These are phyloP conservation scores for Scytalidium lignicola DNA, from an alignment of 2,329 filamentous ascomycete species.

Conservation along the genomic window DNA sequence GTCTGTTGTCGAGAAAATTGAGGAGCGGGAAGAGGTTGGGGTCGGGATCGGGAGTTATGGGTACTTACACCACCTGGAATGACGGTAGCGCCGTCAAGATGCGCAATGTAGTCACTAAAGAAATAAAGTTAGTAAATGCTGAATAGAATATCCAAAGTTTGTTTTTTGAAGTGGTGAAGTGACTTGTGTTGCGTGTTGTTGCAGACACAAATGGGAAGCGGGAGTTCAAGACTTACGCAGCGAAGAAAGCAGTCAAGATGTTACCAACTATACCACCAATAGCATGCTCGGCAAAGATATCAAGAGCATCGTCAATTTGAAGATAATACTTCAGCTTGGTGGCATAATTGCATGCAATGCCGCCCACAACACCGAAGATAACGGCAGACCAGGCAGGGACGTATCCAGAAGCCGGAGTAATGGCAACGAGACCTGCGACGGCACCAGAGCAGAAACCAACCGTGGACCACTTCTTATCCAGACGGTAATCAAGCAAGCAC, in stretches of 20 bases:
- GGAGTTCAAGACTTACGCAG: conserved; percentile 47
- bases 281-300: conserved; percentile 81
- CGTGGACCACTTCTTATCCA: conserved; percentile 85
- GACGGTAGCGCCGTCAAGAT: conserved; percentile 61
- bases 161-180: too few relatives aligned
- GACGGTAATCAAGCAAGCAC: conserved; percentile 79
- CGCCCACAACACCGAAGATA: conserved; percentile 69
- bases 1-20: too few relatives aligned
- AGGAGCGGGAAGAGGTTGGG: too few relatives aligned
- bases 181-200: too few relatives aligned
- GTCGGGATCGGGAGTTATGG: too few relatives aligned
- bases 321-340: conserved; percentile 84
- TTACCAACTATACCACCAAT: conserved; percentile 75
- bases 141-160: too few relatives aligned
- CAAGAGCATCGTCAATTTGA: conserved; percentile 73
- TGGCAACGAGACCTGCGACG: conserved; percentile 77
- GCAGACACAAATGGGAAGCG: too few relatives aligned
- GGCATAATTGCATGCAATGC: conserved; percentile 74
- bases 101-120: conserved; percentile 43
- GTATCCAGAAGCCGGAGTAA: conserved; percentile 78
- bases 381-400: conserved; percentile 81
- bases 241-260: conserved; percentile 72
- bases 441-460: conserved; percentile 89
- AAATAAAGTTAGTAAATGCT: background rate
- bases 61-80: conserved; percentile 55